Evolutionary conservation across 1,139 yeast species (phyloP), one percentile per base, ranked within the genome.

Genomic region (Kodamaea sp.): DNA sequence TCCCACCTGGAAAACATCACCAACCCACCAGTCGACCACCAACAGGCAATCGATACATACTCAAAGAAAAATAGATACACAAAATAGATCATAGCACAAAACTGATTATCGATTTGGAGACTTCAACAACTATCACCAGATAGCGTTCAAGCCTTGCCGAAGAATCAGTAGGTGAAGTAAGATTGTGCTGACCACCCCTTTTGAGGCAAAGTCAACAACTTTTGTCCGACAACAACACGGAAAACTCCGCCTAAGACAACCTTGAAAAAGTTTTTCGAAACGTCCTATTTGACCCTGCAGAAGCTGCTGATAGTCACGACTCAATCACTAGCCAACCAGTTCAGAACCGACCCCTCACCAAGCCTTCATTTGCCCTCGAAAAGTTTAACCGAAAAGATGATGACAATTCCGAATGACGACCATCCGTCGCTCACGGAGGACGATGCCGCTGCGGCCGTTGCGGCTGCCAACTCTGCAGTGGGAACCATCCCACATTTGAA

Each of bases 391-490:
- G 13, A 6, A 18, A 46, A 44, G 30, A 55, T 53, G 58, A 57
- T 57, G 59, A 48, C 56, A 22, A 48, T 59, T 28, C 44, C 60
- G 8, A 55, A 47, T 31, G 63, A 58, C 24, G 64, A 59, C 28
- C 51, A 55, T 25, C 41, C 50, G 18, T 25, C 41, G 9, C 47
- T 54, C 27, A 37, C 53, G 15, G 50, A 56, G 7, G 61, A 57
- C 34, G 60, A 54, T 34, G 59, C 58, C 10, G 55, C 58, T 18
- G 53, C 61, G 7, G 63, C 55, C 10, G 59, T 55, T 8, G 64
- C 61, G 10, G 59, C 56, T n/a, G 58, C 61, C 24, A 56, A 57
- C 23, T 56, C 60, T 5, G 50, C 43, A 11, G 48, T 39, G 32
- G 29, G 43, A 24, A 21, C 35, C 30, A 38, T 39, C 16, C 46